Conservation (phyloP, 75 land plant species). For the Sequoia sempervirens region DNA sequence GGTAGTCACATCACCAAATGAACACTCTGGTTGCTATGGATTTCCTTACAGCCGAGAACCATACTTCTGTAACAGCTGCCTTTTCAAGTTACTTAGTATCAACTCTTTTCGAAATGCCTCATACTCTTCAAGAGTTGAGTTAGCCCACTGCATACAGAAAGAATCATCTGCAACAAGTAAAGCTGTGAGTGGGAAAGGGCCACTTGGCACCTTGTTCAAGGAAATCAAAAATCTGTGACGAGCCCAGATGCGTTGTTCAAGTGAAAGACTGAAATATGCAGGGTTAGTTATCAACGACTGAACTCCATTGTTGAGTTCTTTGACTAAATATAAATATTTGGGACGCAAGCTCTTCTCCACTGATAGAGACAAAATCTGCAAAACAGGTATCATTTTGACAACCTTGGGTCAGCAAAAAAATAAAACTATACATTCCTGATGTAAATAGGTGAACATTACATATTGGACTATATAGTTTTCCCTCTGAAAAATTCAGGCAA, state of each 20-base stretch:
- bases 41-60: not conserved
- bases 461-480: not conserved
- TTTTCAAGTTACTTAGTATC: conserved; percentile 43
- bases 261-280: conserved; percentile 76
- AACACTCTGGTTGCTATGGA: not conserved
- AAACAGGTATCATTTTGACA: not conserved
- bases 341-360: conserved; percentile 77
- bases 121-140: conserved; percentile 67
- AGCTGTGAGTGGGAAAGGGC: conserved; percentile 70
- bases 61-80: conserved; percentile 21
- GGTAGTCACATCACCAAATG: not conserved
- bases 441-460: conserved; percentile 4
- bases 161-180: conserved; percentile 66
- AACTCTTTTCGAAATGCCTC: conserved; percentile 57
- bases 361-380: conserved; percentile 79
- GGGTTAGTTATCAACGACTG: conserved; percentile 70
- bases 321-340: conserved; percentile 66
- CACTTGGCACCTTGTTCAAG: conserved; percentile 68
- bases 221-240: conserved; percentile 70
- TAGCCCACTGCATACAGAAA: conserved; percentile 81
- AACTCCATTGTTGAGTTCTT: conserved; percentile 64
- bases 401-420: not conserved
- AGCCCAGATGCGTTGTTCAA: conserved; percentile 82
- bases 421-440: conserved; percentile 6
- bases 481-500: not conserved